phyloP scores from a whole-genome alignment of 1,284 basidiomycete genomes.

The Ustilago hordei region DNA sequence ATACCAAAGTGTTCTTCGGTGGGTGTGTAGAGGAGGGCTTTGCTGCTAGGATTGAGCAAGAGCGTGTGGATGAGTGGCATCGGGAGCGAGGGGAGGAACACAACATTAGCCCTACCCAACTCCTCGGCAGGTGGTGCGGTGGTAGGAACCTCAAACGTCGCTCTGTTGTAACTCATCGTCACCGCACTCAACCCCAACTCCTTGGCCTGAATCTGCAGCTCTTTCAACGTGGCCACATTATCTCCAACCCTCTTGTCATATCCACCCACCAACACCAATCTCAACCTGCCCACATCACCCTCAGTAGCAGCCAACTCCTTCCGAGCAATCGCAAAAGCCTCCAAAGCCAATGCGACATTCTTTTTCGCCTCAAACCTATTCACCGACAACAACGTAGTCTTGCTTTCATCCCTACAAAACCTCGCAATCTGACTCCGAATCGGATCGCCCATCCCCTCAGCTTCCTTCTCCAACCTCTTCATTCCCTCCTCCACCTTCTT shows the following conservation, averaged over 20 bases:
- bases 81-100: conserved; percentile 64
- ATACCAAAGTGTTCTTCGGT: conserved; percentile 97
- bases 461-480: conserved; percentile 71
- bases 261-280: conserved; percentile 74
- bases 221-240: conserved; percentile 76
- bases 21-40: conserved; percentile 86
- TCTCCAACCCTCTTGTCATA: conserved; percentile 80
- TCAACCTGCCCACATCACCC: conserved; percentile 25
- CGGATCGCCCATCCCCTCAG: conserved; percentile 60
- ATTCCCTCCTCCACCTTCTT: conserved; percentile 37
- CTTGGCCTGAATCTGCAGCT: conserved; percentile 53
- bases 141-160: conserved; percentile 63
- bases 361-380: conserved; percentile 98
- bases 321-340: conserved; percentile 76
- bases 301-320: conserved; percentile 44
- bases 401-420: conserved; percentile 31
- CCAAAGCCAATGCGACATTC: conserved; percentile 84
- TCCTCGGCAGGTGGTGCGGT: conserved; percentile 44
- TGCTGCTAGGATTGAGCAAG: conserved; percentile 43
- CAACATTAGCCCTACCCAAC: conserved; percentile 31
- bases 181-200: conserved; percentile 71
- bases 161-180: conserved; percentile 57
- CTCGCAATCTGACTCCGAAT: conserved; percentile 26
- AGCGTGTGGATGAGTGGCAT: conserved; percentile 60
- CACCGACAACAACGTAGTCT: conserved; percentile 85